phyloP scores from a whole-genome alignment of 257 asterid species.

The Parsonsia alboflavescens region DNA sequence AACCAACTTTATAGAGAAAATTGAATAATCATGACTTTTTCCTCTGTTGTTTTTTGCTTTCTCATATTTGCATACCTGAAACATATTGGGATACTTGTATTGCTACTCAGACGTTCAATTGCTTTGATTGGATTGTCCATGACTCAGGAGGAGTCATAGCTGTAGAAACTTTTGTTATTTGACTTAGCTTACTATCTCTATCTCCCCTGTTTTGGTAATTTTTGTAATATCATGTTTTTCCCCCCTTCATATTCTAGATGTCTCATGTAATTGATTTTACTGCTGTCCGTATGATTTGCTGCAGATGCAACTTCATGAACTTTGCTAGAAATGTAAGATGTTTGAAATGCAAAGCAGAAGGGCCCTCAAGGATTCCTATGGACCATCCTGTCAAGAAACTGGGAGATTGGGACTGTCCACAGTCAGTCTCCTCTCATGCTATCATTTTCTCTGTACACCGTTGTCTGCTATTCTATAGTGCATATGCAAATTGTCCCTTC shows the following conservation, averaged over 20 bases:
- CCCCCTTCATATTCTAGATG: background rate
- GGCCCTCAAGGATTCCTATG: slow-evolving; percentile 31
- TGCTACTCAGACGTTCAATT: background rate
- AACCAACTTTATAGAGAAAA: background rate
- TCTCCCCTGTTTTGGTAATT: background rate
- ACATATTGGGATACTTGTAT: background rate
- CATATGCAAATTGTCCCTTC: background rate
- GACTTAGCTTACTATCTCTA: background rate
- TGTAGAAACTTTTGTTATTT: background rate
- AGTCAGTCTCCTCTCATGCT: slow-evolving; percentile 38
- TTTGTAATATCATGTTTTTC: background rate
- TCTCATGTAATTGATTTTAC: background rate
- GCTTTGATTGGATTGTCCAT: background rate
- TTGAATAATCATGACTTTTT: too few species aligned
- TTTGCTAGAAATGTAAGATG: slow-evolving; percentile 63
- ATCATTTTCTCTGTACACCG: background rate
- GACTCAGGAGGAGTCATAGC: background rate
- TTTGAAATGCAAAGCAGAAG: slow-evolving; percentile 47
- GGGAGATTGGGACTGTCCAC: slow-evolving; percentile 83
- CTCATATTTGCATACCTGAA: background rate
- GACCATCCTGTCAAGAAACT: slow-evolving; percentile 41
- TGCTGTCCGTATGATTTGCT: slow-evolving; percentile 18
- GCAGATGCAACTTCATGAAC: slow-evolving; percentile 85
- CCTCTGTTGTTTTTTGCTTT: too few species aligned
- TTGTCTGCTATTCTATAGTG: background rate